Base-by-base conservation (phyloP, 2,329 filamentous ascomycete genomes). In the Colletotrichum melonis region DNA sequence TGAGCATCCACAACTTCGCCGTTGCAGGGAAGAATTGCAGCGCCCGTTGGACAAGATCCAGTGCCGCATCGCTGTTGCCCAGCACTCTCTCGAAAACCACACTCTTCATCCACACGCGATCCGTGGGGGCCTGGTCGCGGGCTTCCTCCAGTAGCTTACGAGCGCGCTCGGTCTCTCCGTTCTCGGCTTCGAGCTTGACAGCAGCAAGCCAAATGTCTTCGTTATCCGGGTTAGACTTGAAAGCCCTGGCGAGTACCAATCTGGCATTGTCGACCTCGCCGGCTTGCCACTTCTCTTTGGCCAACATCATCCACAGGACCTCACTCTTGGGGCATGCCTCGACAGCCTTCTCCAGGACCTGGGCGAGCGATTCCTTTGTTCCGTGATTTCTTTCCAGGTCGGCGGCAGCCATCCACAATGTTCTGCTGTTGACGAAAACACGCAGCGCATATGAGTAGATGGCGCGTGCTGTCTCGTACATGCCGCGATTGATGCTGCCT, bases 191-290 rank as follows among this genome's bases (percentile, higher is more conserved):
- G 35, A 99, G 91, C 82, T 98, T 97, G 76, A 99, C 97, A 58
- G 97, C 97, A 19, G 95, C 94, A 60, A 98, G 92, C 93, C 97
- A 99, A 76, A 99, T 98, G 81, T 98, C 95, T 82, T 99, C 97
- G 84, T 98, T 98, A 82, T 97, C 95, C 1, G 95, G 95, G 78
- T 98, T 97, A 81, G 98, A 94, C 77, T 96, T 93, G 87, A 99
- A 99, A 5, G 96, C 97, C 75, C 93, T 91, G 32, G 92, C 96
- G 19, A 99, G 90, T 1, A 98, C 95, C 74, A 92, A 88, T 69
- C 97, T 91, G 14, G 97, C 95, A 75, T 94, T 94, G 80, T 98
- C 93, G 57, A 97, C 92, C 78, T 97, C 93, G 63, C 95, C 95
- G 2, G 93, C 91, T 79, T 97, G 91, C 94, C 95, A 97, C 80